Conservation (phyloP, 345 rosid genomes). For the Gossypium longicalyx region DNA sequence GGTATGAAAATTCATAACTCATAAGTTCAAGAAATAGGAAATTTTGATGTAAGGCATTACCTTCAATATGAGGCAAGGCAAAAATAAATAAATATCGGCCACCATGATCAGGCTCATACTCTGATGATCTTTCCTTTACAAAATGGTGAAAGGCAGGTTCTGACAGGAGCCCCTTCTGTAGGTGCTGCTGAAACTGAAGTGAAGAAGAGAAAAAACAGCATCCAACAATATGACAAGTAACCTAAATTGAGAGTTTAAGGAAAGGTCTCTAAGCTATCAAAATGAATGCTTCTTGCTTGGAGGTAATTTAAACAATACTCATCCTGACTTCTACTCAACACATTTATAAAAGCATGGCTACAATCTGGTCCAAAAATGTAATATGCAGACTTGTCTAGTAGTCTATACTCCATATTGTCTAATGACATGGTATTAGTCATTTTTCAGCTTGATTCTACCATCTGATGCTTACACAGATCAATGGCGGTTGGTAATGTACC, state of each 20-base stretch:
- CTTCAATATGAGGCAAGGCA: slow-evolving; percentile 66
- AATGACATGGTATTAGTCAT: neutral
- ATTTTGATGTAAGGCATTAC: slow-evolving; percentile 27
- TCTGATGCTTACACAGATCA: neutral
- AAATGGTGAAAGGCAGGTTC: slow-evolving; percentile 66
- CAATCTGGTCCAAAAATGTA: neutral
- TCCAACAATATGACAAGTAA: neutral
- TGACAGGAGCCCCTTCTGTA: slow-evolving; percentile 92
- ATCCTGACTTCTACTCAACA: neutral
- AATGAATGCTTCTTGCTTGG: neutral
- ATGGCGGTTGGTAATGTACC: neutral
- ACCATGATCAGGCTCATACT: slow-evolving; percentile 72
- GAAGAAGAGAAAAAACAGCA: slow-evolving; percentile 21
- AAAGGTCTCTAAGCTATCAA: neutral
- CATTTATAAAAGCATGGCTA: neutral
- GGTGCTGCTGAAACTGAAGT: slow-evolving; percentile 90
- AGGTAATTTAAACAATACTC: slow-evolving; percentile 3
- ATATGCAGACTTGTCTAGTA: neutral
- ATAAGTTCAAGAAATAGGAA: neutral
- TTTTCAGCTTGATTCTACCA: neutral
- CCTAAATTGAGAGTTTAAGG: neutral
- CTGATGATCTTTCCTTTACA: slow-evolving; percentile 52
- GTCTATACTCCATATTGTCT: neutral
- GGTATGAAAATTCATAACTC: neutral
- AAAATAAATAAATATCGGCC: slow-evolving; percentile 14